A percentile compares a stretch with the other conserved stretches of the same genome.
Evolutionary conservation across 2,329 filamentous ascomycete genomes (phyloP).

Genomic region (Trichoderma lentiforme): DNA sequence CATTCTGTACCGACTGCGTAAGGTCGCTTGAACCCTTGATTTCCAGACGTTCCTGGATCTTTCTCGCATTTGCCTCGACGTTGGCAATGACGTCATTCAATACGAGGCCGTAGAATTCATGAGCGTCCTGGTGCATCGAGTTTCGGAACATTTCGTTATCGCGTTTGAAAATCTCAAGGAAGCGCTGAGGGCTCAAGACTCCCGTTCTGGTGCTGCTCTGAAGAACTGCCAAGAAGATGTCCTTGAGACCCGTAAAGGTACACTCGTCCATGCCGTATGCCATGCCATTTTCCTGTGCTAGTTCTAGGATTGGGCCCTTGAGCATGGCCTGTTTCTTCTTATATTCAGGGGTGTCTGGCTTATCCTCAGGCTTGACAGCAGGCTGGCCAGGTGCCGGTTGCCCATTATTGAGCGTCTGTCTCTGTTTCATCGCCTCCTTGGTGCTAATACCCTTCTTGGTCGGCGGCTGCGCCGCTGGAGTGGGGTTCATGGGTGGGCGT

Average conservation of each 20-base stretch:
- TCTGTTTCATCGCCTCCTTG: conserved; percentile 55
- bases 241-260: conserved; percentile 89
- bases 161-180: conserved; percentile 87
- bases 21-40: conserved; percentile 42
- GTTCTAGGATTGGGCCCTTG: conserved; percentile 79
- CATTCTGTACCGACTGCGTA: conserved; percentile 49
- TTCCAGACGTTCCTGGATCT: conserved; percentile 51
- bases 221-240: conserved; percentile 90
- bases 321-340: conserved; percentile 96
- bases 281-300: conserved; percentile 74
- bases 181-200: conserved; percentile 86
- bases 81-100: conserved; percentile 96
- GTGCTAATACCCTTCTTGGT: conserved; percentile 53
- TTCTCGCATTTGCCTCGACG: conserved; percentile 81
- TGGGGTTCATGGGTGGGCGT: conserved; percentile 52
- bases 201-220: conserved; percentile 78
- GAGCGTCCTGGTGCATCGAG: conserved; percentile 96
- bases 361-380: conserved; percentile 75
- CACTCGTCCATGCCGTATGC: conserved; percentile 92
- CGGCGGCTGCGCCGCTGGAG: conserved; percentile 37
- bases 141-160: conserved; percentile 98
- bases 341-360: conserved; percentile 90
- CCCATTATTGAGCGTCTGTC: conserved; percentile 52
- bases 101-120: conserved; percentile 92
- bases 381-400: conserved; percentile 53